A percentile compares a stretch with the other conserved stretches of the same genome.
These are phyloP conservation scores for Colletotrichum sp. DNA, from an alignment of 2,329 filamentous ascomycete genomes.

Conservation along the genomic window DNA sequence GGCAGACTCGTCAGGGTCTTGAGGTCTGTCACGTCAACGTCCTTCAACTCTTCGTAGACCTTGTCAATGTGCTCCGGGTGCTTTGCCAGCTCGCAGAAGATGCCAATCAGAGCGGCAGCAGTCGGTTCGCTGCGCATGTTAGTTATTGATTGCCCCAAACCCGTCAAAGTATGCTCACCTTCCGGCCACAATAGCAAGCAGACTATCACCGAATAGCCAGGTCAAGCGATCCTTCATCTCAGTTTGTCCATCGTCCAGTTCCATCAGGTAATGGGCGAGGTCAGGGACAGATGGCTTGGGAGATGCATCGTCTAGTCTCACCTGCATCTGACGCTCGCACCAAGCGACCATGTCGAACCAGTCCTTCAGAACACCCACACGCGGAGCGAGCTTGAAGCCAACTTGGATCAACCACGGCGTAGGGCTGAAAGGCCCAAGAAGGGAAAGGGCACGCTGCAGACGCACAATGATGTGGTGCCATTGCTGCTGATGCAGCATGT, in stretches of 20 bases:
- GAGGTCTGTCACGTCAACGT: slow-evolving; percentile 22
- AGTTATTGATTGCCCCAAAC: background rate
- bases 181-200: slow-evolving; percentile 26
- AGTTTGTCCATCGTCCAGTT: slow-evolving; percentile 7
- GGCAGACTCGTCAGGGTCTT: slow-evolving; percentile 22
- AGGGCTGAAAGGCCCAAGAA: slow-evolving; percentile 33
- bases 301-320: slow-evolving; percentile 6
- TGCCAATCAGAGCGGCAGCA: slow-evolving; percentile 18
- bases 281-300: slow-evolving; percentile 12
- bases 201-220: slow-evolving; percentile 21
- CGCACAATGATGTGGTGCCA: slow-evolving; percentile 31
- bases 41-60: slow-evolving; percentile 12
- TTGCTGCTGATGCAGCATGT: slow-evolving; percentile 31
- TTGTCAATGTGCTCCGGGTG: slow-evolving; percentile 19
- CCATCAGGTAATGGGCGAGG: slow-evolving; percentile 16
- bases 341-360: slow-evolving; percentile 27
- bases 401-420: slow-evolving; percentile 30
- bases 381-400: slow-evolving; percentile 23
- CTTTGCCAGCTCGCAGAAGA: slow-evolving; percentile 23
- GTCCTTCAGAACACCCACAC: slow-evolving; percentile 22
- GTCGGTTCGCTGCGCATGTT: slow-evolving; percentile 20
- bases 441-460: slow-evolving; percentile 27
- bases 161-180: slow-evolving; percentile 5
- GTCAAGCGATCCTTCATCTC: slow-evolving; percentile 4
- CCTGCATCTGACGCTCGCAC: slow-evolving; percentile 22